phyloP scores from a whole-genome alignment of 257 asterid species.

The Solanum bulbocastanum region DNA sequence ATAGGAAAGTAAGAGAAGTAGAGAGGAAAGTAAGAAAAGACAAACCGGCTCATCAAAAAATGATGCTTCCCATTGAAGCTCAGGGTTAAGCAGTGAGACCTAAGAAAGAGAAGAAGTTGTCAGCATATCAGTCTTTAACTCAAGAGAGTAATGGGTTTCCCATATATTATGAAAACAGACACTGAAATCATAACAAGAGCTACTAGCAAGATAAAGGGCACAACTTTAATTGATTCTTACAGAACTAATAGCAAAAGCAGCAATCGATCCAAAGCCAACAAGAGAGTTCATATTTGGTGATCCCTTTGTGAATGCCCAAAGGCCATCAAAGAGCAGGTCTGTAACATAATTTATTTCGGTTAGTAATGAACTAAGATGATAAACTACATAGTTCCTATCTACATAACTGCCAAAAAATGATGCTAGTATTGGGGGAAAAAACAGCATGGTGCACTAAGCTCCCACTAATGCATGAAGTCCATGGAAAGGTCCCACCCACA shows the following conservation, averaged over 20 bases:
- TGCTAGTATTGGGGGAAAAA: background rate
- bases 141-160: background rate
- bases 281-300: conserved; percentile 98
- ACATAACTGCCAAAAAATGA: background rate
- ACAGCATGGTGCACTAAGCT: background rate
- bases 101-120: conserved; percentile 12
- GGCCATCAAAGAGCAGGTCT: conserved; percentile 89
- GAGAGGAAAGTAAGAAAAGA: conserved; percentile 10
- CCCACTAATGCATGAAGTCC: background rate
- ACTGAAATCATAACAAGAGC: conserved; percentile 5
- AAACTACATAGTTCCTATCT: background rate
- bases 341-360: conserved; percentile 2
- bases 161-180: background rate
- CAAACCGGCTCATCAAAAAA: conserved; percentile 98
- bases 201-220: conserved; percentile 2
- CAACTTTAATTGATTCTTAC: conserved; percentile 35
- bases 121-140: background rate
- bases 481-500: background rate
- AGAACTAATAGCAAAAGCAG: conserved; percentile 89
- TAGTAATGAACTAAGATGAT: background rate
- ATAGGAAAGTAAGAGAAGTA: conserved; percentile 6
- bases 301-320: conserved; percentile 70
- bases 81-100: conserved; percentile 90
- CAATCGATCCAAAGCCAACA: conserved; percentile 94
- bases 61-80: conserved; percentile 83